phyloP scores from a whole-genome alignment of 2,329 filamentous ascomycete species.

The Pyrenophora tritici-repentis region DNA sequence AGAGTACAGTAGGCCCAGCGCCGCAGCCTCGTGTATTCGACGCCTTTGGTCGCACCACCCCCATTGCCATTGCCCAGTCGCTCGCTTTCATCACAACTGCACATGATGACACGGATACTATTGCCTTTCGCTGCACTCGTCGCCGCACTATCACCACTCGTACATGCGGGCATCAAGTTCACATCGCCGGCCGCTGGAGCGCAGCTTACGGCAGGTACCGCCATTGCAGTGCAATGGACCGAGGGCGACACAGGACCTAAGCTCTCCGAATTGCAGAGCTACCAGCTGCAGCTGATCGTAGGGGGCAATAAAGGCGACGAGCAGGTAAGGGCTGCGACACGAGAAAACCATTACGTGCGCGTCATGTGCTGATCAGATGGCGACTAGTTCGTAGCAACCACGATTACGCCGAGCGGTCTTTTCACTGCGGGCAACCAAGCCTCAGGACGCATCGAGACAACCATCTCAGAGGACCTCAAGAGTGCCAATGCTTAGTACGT shows the following conservation, averaged over 20 bases:
- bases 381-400: slow-evolving; percentile 12
- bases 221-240: slow-evolving; percentile 61
- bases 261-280: slow-evolving; percentile 58
- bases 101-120: slow-evolving; percentile 37
- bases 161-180: slow-evolving; percentile 60
- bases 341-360: neutral
- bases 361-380: slow-evolving; percentile 1
- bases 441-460: slow-evolving; percentile 32
- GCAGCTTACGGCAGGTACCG: slow-evolving; percentile 54
- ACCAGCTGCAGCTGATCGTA: slow-evolving; percentile 64
- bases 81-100: slow-evolving; percentile 22
- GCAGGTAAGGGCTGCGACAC: slow-evolving; percentile 49
- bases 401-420: slow-evolving; percentile 53
- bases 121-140: slow-evolving; percentile 40
- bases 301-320: slow-evolving; percentile 60
- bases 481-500: slow-evolving; percentile 61
- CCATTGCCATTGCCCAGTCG: slow-evolving; percentile 10
- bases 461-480: slow-evolving; percentile 38
- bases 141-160: slow-evolving; percentile 49
- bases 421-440: slow-evolving; percentile 52
- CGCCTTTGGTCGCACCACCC: neutral
- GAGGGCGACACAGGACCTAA: slow-evolving; percentile 59
- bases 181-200: slow-evolving; percentile 58
- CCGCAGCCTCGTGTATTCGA: neutral
- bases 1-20: neutral